These are phyloP conservation scores for Sechiopsis laciniata DNA, from an alignment of 306 rosid species.

Conservation along the genomic window DNA sequence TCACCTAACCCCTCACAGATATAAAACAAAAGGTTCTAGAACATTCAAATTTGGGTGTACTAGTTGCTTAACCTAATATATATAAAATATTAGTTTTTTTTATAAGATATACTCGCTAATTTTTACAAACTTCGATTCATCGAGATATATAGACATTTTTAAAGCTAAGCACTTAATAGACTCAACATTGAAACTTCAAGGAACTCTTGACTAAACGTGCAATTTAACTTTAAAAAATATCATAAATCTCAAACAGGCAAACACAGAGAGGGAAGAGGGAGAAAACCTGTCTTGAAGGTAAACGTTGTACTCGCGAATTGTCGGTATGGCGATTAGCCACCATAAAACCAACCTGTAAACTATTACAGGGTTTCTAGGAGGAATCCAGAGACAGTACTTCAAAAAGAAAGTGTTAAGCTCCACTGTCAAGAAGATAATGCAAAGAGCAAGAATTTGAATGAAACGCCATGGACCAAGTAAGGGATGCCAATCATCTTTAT, in stretches of 20 bases:
- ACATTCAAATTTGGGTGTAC: no score
- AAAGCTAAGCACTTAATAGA: background rate
- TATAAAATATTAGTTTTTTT: no score
- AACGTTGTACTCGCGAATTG: slow-evolving; percentile 90
- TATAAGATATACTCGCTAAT: no score
- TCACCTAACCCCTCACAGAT: no score
- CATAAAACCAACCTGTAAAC: slow-evolving; percentile 24
- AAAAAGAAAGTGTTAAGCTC: slow-evolving; percentile 94
- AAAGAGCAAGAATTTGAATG: slow-evolving; percentile 82
- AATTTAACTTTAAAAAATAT: background rate
- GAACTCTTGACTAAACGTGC: background rate
- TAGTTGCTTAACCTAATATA: no score
- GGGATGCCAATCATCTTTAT: slow-evolving; percentile 99
- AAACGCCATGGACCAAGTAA: slow-evolving; percentile 97
- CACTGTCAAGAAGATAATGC: slow-evolving; percentile 70
- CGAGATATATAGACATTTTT: no score
- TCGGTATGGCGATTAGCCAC: slow-evolving; percentile 24
- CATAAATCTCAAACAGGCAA: background rate
- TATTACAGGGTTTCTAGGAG: slow-evolving; percentile 77
- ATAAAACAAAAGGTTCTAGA: no score
- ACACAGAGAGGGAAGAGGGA: slow-evolving; percentile 26
- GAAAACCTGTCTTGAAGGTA: slow-evolving; percentile 92
- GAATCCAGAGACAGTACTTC: slow-evolving; percentile 92
- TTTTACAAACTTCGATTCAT: no score
- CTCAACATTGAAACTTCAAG: no score